Evolutionary conservation across 1,139 yeast genomes (phyloP).

Genomic region (Candida sp.): DNA sequence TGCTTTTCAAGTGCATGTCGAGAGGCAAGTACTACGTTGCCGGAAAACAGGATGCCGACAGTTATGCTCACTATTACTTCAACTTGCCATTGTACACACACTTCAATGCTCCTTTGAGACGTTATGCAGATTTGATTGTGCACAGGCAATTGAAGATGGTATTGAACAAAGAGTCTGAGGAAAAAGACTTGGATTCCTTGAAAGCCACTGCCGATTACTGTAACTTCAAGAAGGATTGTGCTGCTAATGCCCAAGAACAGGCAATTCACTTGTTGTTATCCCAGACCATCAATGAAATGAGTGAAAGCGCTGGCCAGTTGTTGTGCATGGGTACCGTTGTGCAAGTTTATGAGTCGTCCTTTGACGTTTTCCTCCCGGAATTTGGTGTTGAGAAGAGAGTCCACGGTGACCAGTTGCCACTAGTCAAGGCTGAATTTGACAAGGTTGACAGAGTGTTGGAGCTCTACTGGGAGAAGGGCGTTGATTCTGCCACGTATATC

Average conservation of each 20-base stretch:
- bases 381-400: constrained; percentile 97
- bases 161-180: constrained; percentile 36
- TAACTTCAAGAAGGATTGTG: constrained; percentile 95
- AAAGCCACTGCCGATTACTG: constrained; percentile 90
- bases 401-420: constrained; percentile 96
- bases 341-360: constrained; percentile 95
- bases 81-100: constrained; percentile 90
- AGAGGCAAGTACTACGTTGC: constrained; percentile 90
- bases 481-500: constrained; percentile 88
- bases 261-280: constrained; percentile 87
- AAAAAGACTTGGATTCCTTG: constrained; percentile 66
- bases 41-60: constrained; percentile 84
- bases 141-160: constrained; percentile 88
- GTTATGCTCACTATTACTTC: constrained; percentile 77
- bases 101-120: constrained; percentile 89
- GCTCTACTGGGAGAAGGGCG: constrained; percentile 89
- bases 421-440: constrained; percentile 91
- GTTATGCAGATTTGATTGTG: constrained; percentile 92
- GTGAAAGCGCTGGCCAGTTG: constrained; percentile 78
- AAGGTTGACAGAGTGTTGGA: constrained; percentile 71
- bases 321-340: constrained; percentile 86
- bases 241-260: constrained; percentile 93
- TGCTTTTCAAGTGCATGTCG: constrained; percentile 80
- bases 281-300: constrained; percentile 81
- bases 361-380: constrained; percentile 93